Evolutionary conservation across 139 green algal species (phyloP).

Genomic region (Coelastrella sp.): DNA sequence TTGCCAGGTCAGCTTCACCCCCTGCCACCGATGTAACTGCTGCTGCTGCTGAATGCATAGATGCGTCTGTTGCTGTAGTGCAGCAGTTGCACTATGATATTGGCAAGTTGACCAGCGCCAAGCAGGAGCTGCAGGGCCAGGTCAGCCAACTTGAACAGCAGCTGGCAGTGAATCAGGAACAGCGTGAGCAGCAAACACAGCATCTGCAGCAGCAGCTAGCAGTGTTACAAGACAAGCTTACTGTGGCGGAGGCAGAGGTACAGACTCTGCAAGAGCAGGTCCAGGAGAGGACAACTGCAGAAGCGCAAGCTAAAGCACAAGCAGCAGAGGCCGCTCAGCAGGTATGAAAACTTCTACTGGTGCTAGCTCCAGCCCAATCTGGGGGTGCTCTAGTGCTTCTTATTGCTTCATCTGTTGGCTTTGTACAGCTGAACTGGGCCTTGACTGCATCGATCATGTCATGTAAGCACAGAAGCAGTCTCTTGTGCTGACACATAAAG

Average conservation of each 20-base stretch:
- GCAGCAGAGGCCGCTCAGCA: not conserved
- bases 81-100: conserved; percentile 6
- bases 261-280: not conserved
- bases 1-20: not conserved
- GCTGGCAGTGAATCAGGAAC: not conserved
- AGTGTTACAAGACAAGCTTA: not conserved
- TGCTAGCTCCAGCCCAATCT: too few relatives aligned
- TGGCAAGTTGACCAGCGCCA: not conserved
- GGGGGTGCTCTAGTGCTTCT: too few relatives aligned
- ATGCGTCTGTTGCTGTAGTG: not conserved
- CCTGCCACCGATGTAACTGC: not conserved
- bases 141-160: conserved; percentile 5
- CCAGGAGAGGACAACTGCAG: not conserved
- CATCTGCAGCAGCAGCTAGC: conserved; percentile 13
- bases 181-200: conserved; percentile 12
- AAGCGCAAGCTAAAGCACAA: conserved; percentile 3
- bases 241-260: not conserved
- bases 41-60: not conserved
- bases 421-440: too few relatives aligned
- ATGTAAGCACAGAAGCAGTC: too few relatives aligned
- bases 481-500: too few relatives aligned
- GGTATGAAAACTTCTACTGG: not conserved
- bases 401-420: too few relatives aligned
- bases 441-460: too few relatives aligned
- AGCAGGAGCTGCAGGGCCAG: not conserved